A percentile compares a stretch with the other conserved stretches of the same genome.
Evolutionary conservation across 140 eudicot species (phyloP).

Genomic region (Anethum foeniculum): DNA sequence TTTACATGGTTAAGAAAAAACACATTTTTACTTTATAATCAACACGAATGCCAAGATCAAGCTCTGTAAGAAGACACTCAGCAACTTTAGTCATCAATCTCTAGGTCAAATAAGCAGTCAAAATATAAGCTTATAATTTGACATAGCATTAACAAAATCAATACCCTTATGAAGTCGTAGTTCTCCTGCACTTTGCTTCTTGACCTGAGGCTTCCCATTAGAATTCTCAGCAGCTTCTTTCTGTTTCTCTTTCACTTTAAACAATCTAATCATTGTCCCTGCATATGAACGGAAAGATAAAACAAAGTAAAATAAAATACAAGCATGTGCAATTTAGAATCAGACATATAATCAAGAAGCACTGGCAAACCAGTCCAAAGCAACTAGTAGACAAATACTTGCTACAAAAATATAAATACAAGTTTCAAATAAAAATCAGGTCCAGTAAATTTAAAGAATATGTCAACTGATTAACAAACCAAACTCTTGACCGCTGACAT

Average conservation of each 20-base stretch:
- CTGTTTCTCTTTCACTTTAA: conserved; percentile 78
- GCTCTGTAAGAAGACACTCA: background rate
- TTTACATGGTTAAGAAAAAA: background rate
- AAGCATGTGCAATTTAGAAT: background rate
- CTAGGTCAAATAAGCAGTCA: background rate
- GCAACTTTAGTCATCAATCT: background rate
- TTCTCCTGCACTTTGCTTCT: conserved; percentile 99
- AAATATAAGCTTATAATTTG: background rate
- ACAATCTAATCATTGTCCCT: conserved; percentile 67
- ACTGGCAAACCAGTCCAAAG: background rate
- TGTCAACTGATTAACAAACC: background rate
- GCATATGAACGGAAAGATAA: background rate
- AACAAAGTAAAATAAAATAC: background rate
- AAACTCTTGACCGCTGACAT: background rate
- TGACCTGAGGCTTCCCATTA: conserved; percentile 66
- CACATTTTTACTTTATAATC: background rate
- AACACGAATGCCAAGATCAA: background rate
- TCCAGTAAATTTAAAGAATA: background rate
- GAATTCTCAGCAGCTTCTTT: conserved; percentile 81
- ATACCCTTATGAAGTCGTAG: conserved; percentile 91
- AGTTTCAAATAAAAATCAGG: background rate
- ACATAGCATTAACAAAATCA: background rate
- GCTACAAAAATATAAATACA: background rate
- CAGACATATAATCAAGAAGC: background rate
- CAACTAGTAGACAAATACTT: background rate